These are phyloP conservation scores for Rhodomyrtus psidioides DNA, from an alignment of 441 rosid genomes.

Conservation along the genomic window DNA sequence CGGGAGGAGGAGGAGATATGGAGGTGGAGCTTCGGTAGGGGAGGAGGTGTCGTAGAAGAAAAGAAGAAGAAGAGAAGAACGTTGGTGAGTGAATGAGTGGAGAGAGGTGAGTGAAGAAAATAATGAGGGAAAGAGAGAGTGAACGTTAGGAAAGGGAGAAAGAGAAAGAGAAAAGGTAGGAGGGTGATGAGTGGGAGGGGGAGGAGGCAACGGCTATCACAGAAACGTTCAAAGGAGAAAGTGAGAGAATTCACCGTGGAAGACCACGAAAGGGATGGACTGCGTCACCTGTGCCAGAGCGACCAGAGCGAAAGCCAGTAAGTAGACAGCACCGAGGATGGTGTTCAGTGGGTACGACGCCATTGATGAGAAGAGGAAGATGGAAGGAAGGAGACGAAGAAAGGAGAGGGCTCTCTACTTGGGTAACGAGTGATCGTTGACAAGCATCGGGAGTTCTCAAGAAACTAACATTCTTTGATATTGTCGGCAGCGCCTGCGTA, in stretches of 20 bases:
- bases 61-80: no score
- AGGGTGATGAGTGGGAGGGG: no score
- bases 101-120: no score
- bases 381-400: neutral
- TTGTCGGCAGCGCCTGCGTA: neutral
- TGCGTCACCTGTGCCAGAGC: constrained; percentile 19
- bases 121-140: no score
- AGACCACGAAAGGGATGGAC: constrained; percentile 68
- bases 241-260: constrained; percentile 42
- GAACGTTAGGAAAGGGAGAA: no score
- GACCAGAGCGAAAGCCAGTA: constrained; percentile 15
- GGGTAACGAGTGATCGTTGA: neutral
- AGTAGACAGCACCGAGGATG: neutral
- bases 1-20: no score
- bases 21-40: no score
- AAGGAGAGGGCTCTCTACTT: neutral
- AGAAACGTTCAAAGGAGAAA: neutral
- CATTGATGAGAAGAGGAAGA: constrained; percentile 5
- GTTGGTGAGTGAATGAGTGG: no score
- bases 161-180: no score
- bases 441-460: neutral
- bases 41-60: no score
- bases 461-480: neutral
- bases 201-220: no score
- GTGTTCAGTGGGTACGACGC: constrained; percentile 1